Base-by-base conservation (phyloP, 176 grass and related monocot genomes). In the Oryza glaberrima region DNA sequence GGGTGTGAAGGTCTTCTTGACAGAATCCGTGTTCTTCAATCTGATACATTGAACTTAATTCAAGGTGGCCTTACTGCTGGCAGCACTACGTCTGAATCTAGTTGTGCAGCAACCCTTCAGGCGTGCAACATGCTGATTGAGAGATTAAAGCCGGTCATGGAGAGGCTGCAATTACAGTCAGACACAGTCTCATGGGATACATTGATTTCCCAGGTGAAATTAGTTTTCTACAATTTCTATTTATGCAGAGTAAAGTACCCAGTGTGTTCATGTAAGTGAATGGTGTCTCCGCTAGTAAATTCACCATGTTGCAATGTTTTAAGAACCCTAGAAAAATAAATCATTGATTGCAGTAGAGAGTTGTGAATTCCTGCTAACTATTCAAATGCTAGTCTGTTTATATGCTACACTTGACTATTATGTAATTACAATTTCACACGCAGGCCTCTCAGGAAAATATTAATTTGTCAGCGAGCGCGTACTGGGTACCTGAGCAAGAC, bases 1-100 rank as follows among this genome's bases (percentile, higher is more conserved):
- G 84, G 82, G 4, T 81, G 58, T 70, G 71, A 84, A 81, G 85
- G 82, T 34, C 91, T 97, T 84, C 89, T 97, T 38, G 87, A 90
- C 3, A 90, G 70, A 78, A 75, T 94, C 17, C 82, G 91, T 1
- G 56, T 97, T 78, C 72, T 97, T 73, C 94, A 97, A 64, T 76
- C 89, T 12, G 94, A 97, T 76, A 94, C 91, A 15, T 73, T 94
- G 40, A 97, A 83, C 65, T 81, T 97, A 77, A 77, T 92, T 44
- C 91, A 97, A 77, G 78, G 91, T 81, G 89, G 94, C 56, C 7
- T 81, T 47, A 97, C 91, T 45, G 78, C 45, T 81, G 87, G 82
- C 3, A 94, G 94, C 47, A 97, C 84, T 8, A 48, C 85, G 16
- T 94, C 91, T 72, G 94, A 97, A 77, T 78, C 87, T 63, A 94